Conservation (phyloP, 2,329 filamentous ascomycete genomes). For the Cyphellophora attinorum region DNA sequence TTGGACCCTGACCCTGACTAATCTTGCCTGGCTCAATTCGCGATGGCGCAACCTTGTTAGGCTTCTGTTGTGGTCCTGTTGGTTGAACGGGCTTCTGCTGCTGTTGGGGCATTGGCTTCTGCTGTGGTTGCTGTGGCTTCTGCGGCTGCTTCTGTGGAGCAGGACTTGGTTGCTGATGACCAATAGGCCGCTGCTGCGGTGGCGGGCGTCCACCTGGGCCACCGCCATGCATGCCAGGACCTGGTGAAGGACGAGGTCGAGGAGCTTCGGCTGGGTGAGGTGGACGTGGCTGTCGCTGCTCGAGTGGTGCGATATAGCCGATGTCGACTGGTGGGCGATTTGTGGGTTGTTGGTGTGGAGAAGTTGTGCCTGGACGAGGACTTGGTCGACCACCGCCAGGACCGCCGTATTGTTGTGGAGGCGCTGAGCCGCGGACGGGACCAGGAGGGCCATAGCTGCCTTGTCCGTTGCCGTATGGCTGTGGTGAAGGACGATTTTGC, state of each 20-base stretch:
- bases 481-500: slow-evolving; percentile 12
- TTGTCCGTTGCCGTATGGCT: slow-evolving; percentile 8
- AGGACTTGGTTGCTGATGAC: not conserved
- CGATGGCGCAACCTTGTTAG: not conserved
- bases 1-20: slow-evolving; percentile 60
- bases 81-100: too few species aligned
- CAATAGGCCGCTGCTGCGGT: too few species aligned
- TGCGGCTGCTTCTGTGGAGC: not conserved
- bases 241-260: not conserved
- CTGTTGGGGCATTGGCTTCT: not conserved
- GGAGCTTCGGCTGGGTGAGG: not conserved
- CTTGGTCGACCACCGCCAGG: slow-evolving; percentile 21
- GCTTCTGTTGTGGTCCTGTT: not conserved
- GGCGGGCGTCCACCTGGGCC: not conserved
- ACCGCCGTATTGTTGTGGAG: slow-evolving; percentile 11
- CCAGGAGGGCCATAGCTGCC: not conserved
- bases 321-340: slow-evolving; percentile 19
- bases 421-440: not conserved
- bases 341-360: slow-evolving; percentile 11
- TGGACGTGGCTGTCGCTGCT: not conserved
- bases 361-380: slow-evolving; percentile 20
- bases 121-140: not conserved
- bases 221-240: slow-evolving; percentile 12
- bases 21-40: not conserved
- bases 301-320: slow-evolving; percentile 1